Evolutionary conservation across 148 eudicot genomes (phyloP).

Genomic region (Arbutus unedo): DNA sequence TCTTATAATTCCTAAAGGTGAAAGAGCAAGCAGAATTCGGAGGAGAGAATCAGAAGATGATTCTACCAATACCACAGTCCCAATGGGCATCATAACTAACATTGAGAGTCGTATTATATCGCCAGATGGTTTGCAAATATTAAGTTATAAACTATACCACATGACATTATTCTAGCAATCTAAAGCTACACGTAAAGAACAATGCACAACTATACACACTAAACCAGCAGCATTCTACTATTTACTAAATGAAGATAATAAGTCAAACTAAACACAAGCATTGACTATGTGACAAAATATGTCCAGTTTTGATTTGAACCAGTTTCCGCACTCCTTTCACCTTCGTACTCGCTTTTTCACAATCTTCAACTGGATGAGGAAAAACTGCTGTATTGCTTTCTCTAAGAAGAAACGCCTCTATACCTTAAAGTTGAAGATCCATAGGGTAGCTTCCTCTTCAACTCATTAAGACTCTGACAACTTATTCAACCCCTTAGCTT

Average conservation of each 20-base stretch:
- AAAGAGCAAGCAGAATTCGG: background rate
- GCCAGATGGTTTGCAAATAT: background rate
- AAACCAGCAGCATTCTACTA: background rate
- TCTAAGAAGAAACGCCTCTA: background rate
- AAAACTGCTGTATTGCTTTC: background rate
- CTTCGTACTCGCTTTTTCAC: background rate
- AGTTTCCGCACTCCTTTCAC: background rate
- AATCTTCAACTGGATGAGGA: background rate
- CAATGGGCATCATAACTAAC: background rate
- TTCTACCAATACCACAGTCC: background rate
- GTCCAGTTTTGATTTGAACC: background rate
- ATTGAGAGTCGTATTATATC: background rate
- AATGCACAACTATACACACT: background rate
- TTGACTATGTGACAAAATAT: background rate
- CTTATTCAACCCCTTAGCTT: background rate
- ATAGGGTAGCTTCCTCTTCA: background rate
- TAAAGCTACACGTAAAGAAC: background rate
- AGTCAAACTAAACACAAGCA: background rate
- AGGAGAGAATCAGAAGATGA: background rate
- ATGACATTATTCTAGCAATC: background rate
- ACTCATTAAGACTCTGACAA: background rate
- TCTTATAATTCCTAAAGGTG: too few relatives aligned
- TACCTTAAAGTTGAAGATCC: background rate
- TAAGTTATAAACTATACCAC: background rate
- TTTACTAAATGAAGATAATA: background rate